Percentiles rank a stretch among this genome's conserved stretches.
Evolutionary conservation across 768 basidiomycete genomes (phyloP).

Genomic region (Amanita polypyramis): DNA sequence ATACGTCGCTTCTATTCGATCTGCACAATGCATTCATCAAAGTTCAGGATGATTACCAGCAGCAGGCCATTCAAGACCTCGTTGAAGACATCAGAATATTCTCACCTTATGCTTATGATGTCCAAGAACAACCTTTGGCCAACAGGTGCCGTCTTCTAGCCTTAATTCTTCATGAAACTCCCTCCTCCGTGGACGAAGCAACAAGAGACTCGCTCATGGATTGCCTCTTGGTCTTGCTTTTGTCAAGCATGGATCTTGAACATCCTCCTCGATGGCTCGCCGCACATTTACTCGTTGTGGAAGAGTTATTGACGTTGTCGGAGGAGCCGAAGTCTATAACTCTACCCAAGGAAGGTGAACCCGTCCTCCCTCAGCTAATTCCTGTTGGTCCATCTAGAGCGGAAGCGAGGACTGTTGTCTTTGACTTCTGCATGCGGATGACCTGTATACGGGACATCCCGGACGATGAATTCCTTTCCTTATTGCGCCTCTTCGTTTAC

Average conservation of each 20-base stretch:
- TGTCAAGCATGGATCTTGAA: constrained; percentile 45
- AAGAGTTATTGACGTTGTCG: constrained; percentile 68
- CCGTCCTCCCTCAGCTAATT: constrained; percentile 39
- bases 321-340: constrained; percentile 60
- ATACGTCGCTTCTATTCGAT: constrained; percentile 84
- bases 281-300: constrained; percentile 74
- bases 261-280: constrained; percentile 83
- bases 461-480: constrained; percentile 74
- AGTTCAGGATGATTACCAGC: constrained; percentile 43
- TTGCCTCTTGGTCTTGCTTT: constrained; percentile 52
- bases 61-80: constrained; percentile 58
- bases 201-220: constrained; percentile 55
- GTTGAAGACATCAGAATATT: constrained; percentile 69
- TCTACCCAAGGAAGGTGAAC: constrained; percentile 64
- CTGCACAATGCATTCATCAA: constrained; percentile 75
- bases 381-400: constrained; percentile 48
- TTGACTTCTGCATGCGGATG: constrained; percentile 69
- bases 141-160: constrained; percentile 83
- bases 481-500: constrained; percentile 73
- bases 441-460: constrained; percentile 53
- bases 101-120: constrained; percentile 53
- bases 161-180: constrained; percentile 68
- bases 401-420: constrained; percentile 55
- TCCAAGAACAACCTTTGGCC: constrained; percentile 66
- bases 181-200: constrained; percentile 43